phyloP scores from a whole-genome alignment of 768 basidiomycete genomes.

The Boletus reticuloceps region DNA sequence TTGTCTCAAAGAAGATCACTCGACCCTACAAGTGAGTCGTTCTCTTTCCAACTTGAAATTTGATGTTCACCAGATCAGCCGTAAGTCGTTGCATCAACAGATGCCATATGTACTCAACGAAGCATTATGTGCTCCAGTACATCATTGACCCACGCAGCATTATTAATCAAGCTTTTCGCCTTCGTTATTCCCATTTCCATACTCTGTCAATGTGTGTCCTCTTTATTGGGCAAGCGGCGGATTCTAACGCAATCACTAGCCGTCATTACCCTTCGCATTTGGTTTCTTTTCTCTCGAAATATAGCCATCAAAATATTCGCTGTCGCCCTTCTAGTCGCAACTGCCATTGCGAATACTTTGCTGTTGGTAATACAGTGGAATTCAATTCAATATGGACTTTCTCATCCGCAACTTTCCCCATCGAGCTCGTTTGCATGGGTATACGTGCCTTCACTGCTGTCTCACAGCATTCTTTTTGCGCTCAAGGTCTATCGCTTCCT shows the following conservation, averaged over 20 bases:
- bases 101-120: background rate
- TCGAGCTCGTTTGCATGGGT: background rate
- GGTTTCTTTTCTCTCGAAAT: constrained; percentile 12
- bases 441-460: constrained; percentile 16
- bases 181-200: constrained; percentile 2
- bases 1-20: background rate
- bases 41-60: background rate
- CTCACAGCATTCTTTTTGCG: constrained; percentile 12
- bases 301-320: constrained; percentile 1
- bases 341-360: background rate
- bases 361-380: background rate
- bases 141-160: background rate
- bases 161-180: background rate
- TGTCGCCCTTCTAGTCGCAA: background rate
- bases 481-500: constrained; percentile 13
- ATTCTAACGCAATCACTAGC: constrained; percentile 3
- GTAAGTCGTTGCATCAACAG: background rate
- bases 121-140: background rate
- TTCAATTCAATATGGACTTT: background rate
- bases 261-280: constrained; percentile 13
- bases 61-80: background rate
- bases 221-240: background rate
- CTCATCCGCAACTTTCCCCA: background rate
- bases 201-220: constrained; percentile 10
- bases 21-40: background rate